phyloP scores from a whole-genome alignment of 2,329 filamentous ascomycete genomes.

The Cytospora schulzeri region DNA sequence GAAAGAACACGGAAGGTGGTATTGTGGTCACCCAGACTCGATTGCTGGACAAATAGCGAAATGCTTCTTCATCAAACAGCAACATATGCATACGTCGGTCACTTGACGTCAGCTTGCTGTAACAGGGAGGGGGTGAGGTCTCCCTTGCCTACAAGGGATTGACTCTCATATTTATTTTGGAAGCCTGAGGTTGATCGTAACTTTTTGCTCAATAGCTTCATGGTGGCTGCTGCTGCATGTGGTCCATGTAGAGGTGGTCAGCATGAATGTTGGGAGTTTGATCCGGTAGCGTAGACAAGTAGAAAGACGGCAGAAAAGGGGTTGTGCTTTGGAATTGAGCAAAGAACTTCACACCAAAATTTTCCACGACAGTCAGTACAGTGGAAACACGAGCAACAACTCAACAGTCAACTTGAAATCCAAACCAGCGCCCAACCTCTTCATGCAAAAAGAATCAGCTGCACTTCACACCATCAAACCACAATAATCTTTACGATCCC shows the following conservation, averaged over 20 bases:
- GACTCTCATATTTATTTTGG: neutral
- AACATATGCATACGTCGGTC: neutral
- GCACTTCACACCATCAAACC: neutral
- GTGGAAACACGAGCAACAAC: neutral
- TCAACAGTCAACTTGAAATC: neutral
- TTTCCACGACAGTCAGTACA: slow-evolving; percentile 7
- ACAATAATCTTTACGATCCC: neutral
- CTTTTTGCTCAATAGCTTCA: neutral
- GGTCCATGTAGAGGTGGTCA: neutral
- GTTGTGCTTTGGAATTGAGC: slow-evolving; percentile 4
- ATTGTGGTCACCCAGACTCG: neutral
- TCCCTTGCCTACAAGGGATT: too few species aligned
- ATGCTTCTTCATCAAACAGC: neutral
- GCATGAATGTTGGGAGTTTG: neutral
- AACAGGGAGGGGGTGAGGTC: neutral
- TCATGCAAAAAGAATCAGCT: neutral
- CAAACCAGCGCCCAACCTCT: neutral
- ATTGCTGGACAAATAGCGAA: neutral
- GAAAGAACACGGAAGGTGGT: neutral
- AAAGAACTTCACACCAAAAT: neutral
- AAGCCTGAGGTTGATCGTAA: neutral
- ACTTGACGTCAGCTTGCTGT: neutral
- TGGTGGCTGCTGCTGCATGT: neutral
- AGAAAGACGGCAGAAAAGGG: neutral
- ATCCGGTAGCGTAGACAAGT: neutral